Evolutionary conservation across 345 rosid species (phyloP), one percentile per base, ranked within the genome.

Genomic region (Euphorbia pulcherrima): DNA sequence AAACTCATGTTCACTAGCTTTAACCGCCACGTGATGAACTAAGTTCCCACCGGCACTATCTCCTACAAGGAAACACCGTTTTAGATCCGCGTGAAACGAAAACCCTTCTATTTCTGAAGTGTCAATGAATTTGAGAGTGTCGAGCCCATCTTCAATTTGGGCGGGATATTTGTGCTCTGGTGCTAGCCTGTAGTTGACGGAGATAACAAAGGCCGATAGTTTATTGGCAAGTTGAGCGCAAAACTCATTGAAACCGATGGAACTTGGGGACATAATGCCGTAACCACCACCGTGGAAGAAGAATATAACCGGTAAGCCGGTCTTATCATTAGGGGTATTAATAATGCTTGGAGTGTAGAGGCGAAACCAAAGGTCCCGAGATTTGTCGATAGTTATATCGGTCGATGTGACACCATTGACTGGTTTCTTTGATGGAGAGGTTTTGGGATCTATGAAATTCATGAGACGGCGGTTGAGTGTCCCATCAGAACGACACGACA

Each of bases 111-210:
- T 51, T 24, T 40, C 16, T 4, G 18, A n/a, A 4, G 6, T 24
- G 54, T 70, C 74, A 7, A 62, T 14, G 63, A 40, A 63, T 14
- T 40, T 62, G 6, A 71, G 39, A 1, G 24, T 68, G 8, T 74
- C 74, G 63, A 78, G 73, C 6, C 82, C 72, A 24, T 81, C 80
- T 1, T 78, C 77, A 2, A 60, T 71, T 26, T 76, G 82, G 18
- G 72, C 61, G 1, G 85, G 82, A 41, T 35, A 76, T 21, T 74
- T 72, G 20, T 75, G 21, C 74, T 78, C 85, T 0, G 80, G 85
- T 2, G 82, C 71, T 0, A 78, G 77, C 30, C 81, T 59, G 39
- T 79, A 82, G 64, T 74, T 66, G 8, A 82, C 77, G 0, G 83
- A 82, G 37, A 39, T 6, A 9, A 39, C 44, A 9, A 39, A 39